Percentiles rank a stretch among this genome's conserved stretches.
Evolutionary conservation across 306 rosid genomes (phyloP).

Genomic region (Abrus pulchellus): DNA sequence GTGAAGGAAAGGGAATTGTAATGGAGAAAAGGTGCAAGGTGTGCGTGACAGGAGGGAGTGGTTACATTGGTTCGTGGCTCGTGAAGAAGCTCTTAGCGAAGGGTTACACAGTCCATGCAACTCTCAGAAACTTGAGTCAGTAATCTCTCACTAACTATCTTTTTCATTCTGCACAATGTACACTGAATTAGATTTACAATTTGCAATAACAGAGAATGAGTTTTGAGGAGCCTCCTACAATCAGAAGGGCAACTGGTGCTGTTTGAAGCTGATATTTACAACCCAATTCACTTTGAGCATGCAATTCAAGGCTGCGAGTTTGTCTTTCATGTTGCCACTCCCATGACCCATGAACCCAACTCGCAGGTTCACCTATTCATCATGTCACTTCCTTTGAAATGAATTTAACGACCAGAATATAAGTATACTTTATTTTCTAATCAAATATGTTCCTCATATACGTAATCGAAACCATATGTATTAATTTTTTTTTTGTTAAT

Average conservation of each 20-base stretch:
- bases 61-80: conserved; percentile 48
- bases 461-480: too few relatives aligned
- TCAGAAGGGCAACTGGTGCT: conserved; percentile 46
- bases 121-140: conserved; percentile 64
- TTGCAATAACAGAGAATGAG: conserved; percentile 49
- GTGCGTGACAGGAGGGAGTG: too few relatives aligned
- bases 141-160: neutral
- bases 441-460: too few relatives aligned
- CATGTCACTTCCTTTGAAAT: neutral
- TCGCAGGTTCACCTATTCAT: conserved; percentile 44
- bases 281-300: conserved; percentile 44
- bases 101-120: conserved; percentile 62
- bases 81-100: conserved; percentile 54
- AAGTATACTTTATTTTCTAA: too few relatives aligned
- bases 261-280: conserved; percentile 59
- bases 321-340: conserved; percentile 67
- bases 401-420: too few relatives aligned
- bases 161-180: too few relatives aligned
- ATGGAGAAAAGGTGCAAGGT: too few relatives aligned
- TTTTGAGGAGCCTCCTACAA: conserved; percentile 53
- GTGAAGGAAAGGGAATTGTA: too few relatives aligned
- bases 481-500: too few relatives aligned
- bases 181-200: neutral
- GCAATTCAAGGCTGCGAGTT: conserved; percentile 57
- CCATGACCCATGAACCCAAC: conserved; percentile 34